phyloP scores from a whole-genome alignment of 2,329 filamentous ascomycete species.

The Penicillium sumatraense region DNA sequence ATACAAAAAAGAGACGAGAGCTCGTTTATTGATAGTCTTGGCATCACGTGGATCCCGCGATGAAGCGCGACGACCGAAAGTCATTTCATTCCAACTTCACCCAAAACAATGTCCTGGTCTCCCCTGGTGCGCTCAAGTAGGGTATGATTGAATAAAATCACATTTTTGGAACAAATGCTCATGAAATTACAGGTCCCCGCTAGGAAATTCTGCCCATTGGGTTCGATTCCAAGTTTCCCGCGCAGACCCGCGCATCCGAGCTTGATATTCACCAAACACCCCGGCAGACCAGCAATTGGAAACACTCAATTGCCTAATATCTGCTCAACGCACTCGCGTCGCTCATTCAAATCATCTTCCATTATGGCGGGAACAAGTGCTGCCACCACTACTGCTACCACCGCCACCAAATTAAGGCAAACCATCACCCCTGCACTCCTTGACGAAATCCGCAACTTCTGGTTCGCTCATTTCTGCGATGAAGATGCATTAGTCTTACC shows the following conservation, averaged over 20 bases:
- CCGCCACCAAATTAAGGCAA: slow-evolving; percentile 10
- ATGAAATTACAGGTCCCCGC: neutral
- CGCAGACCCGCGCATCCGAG: neutral
- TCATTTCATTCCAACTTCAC: neutral
- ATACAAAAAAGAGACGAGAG: neutral
- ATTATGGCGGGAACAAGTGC: too few species aligned
- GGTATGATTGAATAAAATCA: too few species aligned
- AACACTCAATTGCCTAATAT: neutral
- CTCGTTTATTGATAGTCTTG: neutral
- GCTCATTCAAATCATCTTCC: slow-evolving; percentile 11
- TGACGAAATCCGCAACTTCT: slow-evolving; percentile 25
- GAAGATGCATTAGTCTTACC: slow-evolving; percentile 25
- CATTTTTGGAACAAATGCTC: too few species aligned
- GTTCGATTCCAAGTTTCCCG: too few species aligned
- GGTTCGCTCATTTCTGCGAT: slow-evolving; percentile 26
- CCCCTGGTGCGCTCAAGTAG: slow-evolving; percentile 6
- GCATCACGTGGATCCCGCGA: neutral
- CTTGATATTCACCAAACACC: neutral
- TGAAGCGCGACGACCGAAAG: neutral
- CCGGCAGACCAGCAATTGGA: neutral
- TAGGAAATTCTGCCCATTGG: neutral
- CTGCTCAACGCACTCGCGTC: neutral
- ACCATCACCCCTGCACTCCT: slow-evolving; percentile 24
- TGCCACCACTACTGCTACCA: too few species aligned
- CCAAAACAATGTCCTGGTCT: slow-evolving; percentile 2